Base-by-base conservation (phyloP, 2,329 filamentous ascomycete species). In the Penicillium olsonii region DNA sequence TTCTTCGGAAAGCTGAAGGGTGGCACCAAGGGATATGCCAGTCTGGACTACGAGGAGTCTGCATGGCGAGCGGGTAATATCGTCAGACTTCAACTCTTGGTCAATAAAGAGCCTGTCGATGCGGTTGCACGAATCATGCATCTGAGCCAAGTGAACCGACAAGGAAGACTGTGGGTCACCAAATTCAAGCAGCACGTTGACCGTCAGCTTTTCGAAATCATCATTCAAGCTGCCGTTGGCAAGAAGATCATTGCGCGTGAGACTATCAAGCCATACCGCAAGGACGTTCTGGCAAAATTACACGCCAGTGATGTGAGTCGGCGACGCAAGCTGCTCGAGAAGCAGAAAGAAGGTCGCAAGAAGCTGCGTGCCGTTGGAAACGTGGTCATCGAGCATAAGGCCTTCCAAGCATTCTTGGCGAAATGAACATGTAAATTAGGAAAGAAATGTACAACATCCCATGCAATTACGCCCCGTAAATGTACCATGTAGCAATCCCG, bases 101-200 rank as follows among this genome's bases (percentile, higher is more conserved):
- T 99, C 55, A 99, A 99, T 72, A 95, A 94, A 69, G 79, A 83
- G 20, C 88, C 94, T 0, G 94, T 99, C 2, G 94, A 99, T 72
- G 94, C 94, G 10, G 91, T 99, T 15, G 86, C 90, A n/a, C 85
- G 92, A 27, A 85, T 99, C 3, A 83, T 97, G 33, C 94, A 99
- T 63, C 75, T 78, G 31, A 90, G 87, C 11, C 91, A 96, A 69
- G 84, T 87, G 0, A 87, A 92, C 24, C 81, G 89, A 15, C 77
- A 96, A 5, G 94, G 91, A 4, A 81, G 90, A 40, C 79, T 85
- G 48, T 99, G 94, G 94, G 92, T 96, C 5, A 85, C 83, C 34
- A 96, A 95, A 71, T 97, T 99, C 78, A 97, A 96, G 67, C 86
- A 96, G 69, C 92, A 97, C 63, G 92, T 99, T 17, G 89, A 96